phyloP scores from a whole-genome alignment of 352 stramenopile species.

The Phytophthora fragariaefolia region DNA sequence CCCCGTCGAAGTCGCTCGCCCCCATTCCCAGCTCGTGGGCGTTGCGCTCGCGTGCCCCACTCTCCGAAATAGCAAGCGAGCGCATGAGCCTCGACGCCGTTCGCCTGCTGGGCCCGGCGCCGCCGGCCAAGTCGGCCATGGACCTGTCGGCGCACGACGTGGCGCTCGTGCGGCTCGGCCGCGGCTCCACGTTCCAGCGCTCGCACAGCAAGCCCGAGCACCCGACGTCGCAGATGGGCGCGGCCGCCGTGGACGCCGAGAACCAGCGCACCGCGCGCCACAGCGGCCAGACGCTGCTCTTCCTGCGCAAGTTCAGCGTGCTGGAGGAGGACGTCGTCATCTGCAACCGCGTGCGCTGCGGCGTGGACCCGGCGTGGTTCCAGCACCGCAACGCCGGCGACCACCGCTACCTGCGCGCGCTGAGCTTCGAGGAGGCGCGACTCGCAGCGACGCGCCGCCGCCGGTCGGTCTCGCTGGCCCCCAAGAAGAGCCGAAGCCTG shows the following conservation, averaged over 20 bases:
- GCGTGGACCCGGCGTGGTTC: conserved; percentile 55
- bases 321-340: conserved; percentile 71
- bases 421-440: conserved; percentile 57
- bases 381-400: conserved; percentile 46
- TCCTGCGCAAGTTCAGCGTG: conserved; percentile 73
- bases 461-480: conserved; percentile 28
- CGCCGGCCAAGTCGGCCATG: conserved; percentile 32
- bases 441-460: conserved; percentile 51
- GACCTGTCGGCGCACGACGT: conserved; percentile 39
- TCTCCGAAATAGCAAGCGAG: conserved; percentile 19
- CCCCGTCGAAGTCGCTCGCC: conserved; percentile 5
- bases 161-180: conserved; percentile 36
- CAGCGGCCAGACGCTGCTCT: conserved; percentile 58
- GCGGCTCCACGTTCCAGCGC: conserved; percentile 47
- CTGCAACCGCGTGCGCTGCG: conserved; percentile 73
- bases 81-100: conserved; percentile 27
- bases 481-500: conserved; percentile 32
- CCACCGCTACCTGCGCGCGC: conserved; percentile 53
- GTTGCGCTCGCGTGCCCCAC: conserved; percentile 12
- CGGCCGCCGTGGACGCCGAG: conserved; percentile 51
- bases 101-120: conserved; percentile 22
- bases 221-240: conserved; percentile 66
- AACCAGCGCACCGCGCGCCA: conserved; percentile 38
- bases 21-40: conserved; percentile 10
- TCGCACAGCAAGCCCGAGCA: conserved; percentile 64